Base-by-base conservation (phyloP, 495 filamentous ascomycete genomes). In the Cudoniella acicularis region DNA sequence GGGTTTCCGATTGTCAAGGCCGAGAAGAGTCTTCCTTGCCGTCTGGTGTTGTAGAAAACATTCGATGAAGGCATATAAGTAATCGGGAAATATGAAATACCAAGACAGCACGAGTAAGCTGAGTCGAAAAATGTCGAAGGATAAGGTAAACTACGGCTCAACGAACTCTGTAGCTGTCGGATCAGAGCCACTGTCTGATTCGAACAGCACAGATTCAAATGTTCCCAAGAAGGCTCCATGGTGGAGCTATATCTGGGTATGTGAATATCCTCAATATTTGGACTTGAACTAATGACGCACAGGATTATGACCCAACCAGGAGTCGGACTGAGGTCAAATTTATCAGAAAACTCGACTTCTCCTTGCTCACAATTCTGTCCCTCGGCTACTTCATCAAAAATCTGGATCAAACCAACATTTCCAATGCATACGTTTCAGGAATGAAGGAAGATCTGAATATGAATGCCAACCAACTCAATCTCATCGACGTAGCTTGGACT, bases 381-480 rank as follows among this genome's bases (percentile, higher is more conserved):
- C 54, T 66, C 10, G 63, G 63, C 0, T 86, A 85, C 62, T 85
- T 86, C 59, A 80, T 83, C 67, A 86, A 85, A 56, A 77, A 82
- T n/a, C 73, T 87, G 45, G 83, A 86, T 66, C 77, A 81, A 11
- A 75, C 77, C 26, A 86, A 85, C 61, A 64, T 87, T 20, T 72
- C 71, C 61, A 84, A 85, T 72, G 83, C 84, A 57, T 86, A 86
- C 68, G 80, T 86, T 46, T 80, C 80, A 0, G 84, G 84, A 3
- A 85, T 87, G 83, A 83, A 82, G 56, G 81, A 85, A 56, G 81
- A 85, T 60, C 75, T 86, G 4, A 60, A 69, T 57, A 82, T 86
- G 59, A 64, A 70, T 0, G 83, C 79, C 16, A 74, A 83, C 63
- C 76, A 86, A 64, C 67, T 84, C 23, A 86, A 83, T 57, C 75